Percentiles rank a stretch among this genome's conserved stretches.
Conservation (phyloP, 345 rosid species). For the Pistacia integerrima region DNA sequence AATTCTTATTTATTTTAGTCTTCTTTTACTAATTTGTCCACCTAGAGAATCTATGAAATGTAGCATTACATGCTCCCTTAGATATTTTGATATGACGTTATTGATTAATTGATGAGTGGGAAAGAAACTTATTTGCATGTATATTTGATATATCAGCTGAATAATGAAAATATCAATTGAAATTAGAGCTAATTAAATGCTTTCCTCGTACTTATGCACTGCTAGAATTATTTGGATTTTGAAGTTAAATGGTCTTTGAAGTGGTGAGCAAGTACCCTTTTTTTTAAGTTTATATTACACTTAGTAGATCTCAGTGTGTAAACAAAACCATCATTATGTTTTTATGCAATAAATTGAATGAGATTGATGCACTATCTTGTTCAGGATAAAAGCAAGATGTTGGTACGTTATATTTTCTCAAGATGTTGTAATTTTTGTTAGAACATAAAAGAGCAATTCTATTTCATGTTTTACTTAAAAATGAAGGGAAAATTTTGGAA, state of each 20-base stretch:
- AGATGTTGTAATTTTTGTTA: too few relatives aligned
- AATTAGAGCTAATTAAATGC: background rate
- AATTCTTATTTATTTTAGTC: conserved; percentile 25
- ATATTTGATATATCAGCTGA: too few relatives aligned
- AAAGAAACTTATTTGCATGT: too few relatives aligned
- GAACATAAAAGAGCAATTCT: too few relatives aligned
- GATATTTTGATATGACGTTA: too few relatives aligned
- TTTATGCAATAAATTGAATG: too few relatives aligned
- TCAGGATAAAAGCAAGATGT: background rate
- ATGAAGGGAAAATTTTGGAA: background rate
- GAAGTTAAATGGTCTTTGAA: background rate
- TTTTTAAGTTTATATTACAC: background rate
- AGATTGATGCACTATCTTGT: background rate
- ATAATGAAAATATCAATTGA: background rate
- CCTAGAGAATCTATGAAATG: conserved; percentile 6
- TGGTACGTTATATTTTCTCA: background rate
- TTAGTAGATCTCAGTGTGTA: too few relatives aligned
- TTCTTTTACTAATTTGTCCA: background rate
- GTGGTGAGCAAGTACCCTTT: background rate
- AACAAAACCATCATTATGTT: background rate
- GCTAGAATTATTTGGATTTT: background rate
- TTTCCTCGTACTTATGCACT: conserved; percentile 14
- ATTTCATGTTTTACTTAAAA: too few relatives aligned
- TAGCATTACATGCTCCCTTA: background rate
- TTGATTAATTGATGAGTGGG: too few relatives aligned